Base-by-base conservation (phyloP, 257 asterid species). In the Solanum pinnatisectum region DNA sequence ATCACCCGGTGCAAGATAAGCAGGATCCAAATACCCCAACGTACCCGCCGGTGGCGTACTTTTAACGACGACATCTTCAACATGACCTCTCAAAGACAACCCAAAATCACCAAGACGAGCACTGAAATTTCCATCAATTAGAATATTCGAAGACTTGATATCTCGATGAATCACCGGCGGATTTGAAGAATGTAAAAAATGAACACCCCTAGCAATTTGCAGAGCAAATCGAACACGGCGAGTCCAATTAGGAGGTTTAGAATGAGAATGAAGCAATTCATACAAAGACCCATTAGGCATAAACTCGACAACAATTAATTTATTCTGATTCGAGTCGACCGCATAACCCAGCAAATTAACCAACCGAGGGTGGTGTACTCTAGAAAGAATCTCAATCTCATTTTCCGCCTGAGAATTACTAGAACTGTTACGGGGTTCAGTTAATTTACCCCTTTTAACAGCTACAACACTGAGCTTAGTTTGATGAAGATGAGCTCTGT, bases 41-140 rank as follows among this genome's bases (percentile, higher is more conserved):
- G 98, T 96, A 60, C 99, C 99, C 33, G 99, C 99, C 85, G 99
- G 99, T 32, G 98, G 99, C 46, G 99, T 95, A 25, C 96, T 91
- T 81, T 84, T 91, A 15, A 89, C 94, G 72, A 86, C 90, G 14
- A 92, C 95, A 60, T 96, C 99, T 92, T 94, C 99, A 91, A 90
- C 97, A 91, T 93, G 93, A 6, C 98, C 99, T 30, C 95, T 91
- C 88, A 96, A 88, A 10, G 99, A 94, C 89, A 96, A 40, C 0
- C 99, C 99, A 88, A 96, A 96, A 88, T 96, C 99, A 77, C 98
- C 91, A 5, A 95, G 87, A 77, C 99, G 95, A 5, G 96, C 98
- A 46, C 90, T 89, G 72, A 72, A 93, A 1, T 84, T 87, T 37
- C 89, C 87, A 90, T 95, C 98, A 87, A 96, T 94, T 33, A 96